Evolutionary conservation across 768 basidiomycete species (phyloP), one percentile per base, ranked within the genome.

Genomic region (Tylopilus subfusipes): DNA sequence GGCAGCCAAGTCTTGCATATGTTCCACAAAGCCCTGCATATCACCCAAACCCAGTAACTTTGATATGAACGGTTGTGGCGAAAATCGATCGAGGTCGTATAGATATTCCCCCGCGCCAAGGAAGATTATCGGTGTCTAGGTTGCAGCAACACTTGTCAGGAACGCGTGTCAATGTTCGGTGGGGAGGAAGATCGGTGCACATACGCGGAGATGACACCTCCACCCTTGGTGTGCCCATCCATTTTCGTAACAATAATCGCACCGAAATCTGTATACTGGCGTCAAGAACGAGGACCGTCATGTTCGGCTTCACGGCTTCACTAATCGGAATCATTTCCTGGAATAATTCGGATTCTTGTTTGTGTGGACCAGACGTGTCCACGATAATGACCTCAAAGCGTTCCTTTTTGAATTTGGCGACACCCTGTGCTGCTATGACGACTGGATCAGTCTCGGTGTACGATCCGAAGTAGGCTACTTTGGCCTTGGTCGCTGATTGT

Each of bases 171-270:
- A 63, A 52, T n/a, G 13, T 19, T 48, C 24, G 30, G 27, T 11
- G 42, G 22, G 9, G 21, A 40, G 8, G 24, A 34, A 29, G 21
- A 34, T 2, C 2, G 5, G 29, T 33, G 36, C 19, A 79, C 93
- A 55, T 74, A 98, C 96, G 96, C 96, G 42, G 97, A 99, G 56
- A 99, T 98, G 29, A 96, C 97, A 22, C 97, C 97, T 70, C 97
- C 97, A 52, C 97, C 97, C 69, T 97, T 98, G 1, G 97, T 97
- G 64, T 99, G 97, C 5, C 97, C 97, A 63, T 99, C 97, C 86
- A 99, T 93, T 75, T 99, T 99, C 12, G 97, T 99, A 16, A 99
- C 97, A 55, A 99, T 97, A 61, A 99, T 99, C 2, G 96, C 97
- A 53, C 96, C 97, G 68, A 99, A 99, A 68, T 97, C 85, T 21